Evolutionary conservation across 371 early-diverging fungal genomes (phyloP).

Genomic region (Syncephalis plumigaleata): DNA sequence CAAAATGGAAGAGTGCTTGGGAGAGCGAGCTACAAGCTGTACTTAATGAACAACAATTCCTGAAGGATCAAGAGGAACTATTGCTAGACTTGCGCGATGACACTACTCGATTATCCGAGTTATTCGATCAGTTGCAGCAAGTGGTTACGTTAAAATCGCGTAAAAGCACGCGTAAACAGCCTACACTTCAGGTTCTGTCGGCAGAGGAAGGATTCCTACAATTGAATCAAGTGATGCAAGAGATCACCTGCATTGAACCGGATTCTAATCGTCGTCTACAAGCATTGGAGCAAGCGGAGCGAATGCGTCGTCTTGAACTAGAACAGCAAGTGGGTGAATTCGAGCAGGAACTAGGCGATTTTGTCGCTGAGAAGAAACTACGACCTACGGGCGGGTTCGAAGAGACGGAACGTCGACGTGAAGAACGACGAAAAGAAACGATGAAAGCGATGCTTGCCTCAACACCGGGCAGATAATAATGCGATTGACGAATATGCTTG

Average conservation of each 20-base stretch:
- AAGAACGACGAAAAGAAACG: conserved; percentile 34
- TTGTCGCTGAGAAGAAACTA: conserved; percentile 37
- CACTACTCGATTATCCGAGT: conserved; percentile 24
- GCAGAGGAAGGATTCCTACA: conserved; percentile 42
- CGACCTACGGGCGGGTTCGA: conserved; percentile 52
- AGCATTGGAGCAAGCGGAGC: conserved; percentile 48
- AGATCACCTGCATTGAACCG: conserved; percentile 44
- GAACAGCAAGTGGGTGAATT: conserved; percentile 45
- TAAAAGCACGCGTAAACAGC: conserved; percentile 15
- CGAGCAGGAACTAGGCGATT: conserved; percentile 44
- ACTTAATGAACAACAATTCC: conserved; percentile 54
- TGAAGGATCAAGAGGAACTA: conserved; percentile 52
- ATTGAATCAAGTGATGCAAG: conserved; percentile 41
- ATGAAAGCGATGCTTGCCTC: conserved; percentile 30
- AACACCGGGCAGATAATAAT: too few species aligned
- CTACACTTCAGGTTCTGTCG: conserved; percentile 30
- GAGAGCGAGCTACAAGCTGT: conserved; percentile 59
- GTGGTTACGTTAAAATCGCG: conserved; percentile 34
- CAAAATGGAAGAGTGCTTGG: conserved; percentile 67
- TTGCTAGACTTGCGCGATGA: conserved; percentile 47
- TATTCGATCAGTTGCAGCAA: conserved; percentile 34
- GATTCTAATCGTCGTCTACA: conserved; percentile 42
- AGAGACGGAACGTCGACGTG: conserved; percentile 39
- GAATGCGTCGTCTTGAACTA: conserved; percentile 39
- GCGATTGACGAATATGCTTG: too few species aligned